Percentiles rank a stretch among this genome's conserved stretches.
These are phyloP conservation scores for Leccinum cinnamomeum DNA, from an alignment of 1,284 basidiomycete species.

Conservation along the genomic window DNA sequence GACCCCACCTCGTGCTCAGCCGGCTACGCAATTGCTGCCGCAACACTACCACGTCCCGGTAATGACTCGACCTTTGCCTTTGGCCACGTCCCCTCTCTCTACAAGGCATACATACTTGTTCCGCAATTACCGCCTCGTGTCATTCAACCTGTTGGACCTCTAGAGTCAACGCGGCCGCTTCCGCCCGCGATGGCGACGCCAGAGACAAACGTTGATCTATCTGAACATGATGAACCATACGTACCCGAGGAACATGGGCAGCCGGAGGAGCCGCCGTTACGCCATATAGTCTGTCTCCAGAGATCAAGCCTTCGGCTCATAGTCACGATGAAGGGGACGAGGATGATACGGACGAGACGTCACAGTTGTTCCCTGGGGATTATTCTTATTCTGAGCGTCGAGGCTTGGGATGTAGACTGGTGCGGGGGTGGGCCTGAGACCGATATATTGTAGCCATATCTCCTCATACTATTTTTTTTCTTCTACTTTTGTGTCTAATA, in stretches of 20 bases:
- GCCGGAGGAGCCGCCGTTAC: conserved; percentile 16
- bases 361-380: conserved; percentile 55
- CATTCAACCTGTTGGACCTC: too few relatives aligned
- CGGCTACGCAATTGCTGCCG: conserved; percentile 5
- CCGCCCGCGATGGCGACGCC: too few relatives aligned
- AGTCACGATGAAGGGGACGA: conserved; percentile 37
- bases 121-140: conserved; percentile 2
- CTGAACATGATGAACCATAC: conserved; percentile 12
- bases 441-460: not conserved
- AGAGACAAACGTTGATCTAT: too few relatives aligned
- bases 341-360: conserved; percentile 39
- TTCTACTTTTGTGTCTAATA: not conserved
- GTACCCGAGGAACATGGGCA: conserved; percentile 17
- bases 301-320: conserved; percentile 6
- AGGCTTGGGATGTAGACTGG: not conserved
- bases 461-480: not conserved
- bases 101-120: conserved; percentile 14
- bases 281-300: conserved; percentile 34
- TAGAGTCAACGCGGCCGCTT: too few relatives aligned
- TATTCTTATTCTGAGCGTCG: conserved; percentile 40
- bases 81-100: conserved; percentile 15
- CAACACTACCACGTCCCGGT: conserved; percentile 11
- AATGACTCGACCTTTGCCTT: conserved; percentile 11
- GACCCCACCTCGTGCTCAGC: conserved; percentile 9
- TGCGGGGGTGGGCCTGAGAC: not conserved